Evolutionary conservation across 768 basidiomycete species (phyloP), one percentile per base, ranked within the genome.

Genomic region (Tremella mesenterica): DNA sequence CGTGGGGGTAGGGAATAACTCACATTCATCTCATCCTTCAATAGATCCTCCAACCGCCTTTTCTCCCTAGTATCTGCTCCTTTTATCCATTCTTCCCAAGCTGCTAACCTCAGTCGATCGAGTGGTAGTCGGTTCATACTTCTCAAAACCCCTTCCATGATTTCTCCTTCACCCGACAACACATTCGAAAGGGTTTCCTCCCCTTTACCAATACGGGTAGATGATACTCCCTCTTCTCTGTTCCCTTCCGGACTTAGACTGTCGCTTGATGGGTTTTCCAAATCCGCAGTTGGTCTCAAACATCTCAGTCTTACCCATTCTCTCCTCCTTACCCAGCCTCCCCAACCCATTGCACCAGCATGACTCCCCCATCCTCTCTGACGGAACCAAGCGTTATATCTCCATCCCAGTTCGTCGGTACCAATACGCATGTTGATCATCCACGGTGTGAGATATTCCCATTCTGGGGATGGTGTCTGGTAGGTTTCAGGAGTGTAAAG

Each of bases 361-460:
- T 65, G 61, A 23, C 52, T 57, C 13, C 51, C 54, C 68, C 68
- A 70, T 13, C 65, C 65, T 45, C 34, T 58, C 23, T 44, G 46
- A 49, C 54, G 61, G 54, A 70, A 70, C 63, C 63, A 65, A 20
- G 60, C 60, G 49, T 70, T 70, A 43, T 70, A 70, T 46, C 61
- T 50, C 68, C 68, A 70, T n/a, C 68, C 68, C 21, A 43, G 39
- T 50, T 70, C 68, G 48, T 70, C 68, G 9, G 68, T 64, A 13
- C 63, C 65, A 12, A 47, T 46, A 2, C 61, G 58, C 68, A 70
- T 70, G 36, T 70, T 70, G 51, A 65, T 57, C 63, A 70, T 64
- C 68, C 68, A 70, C 5, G 65, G 63, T 7, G 65, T 67, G 7
- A 70, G 21, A 53, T 59, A 70, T 48, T 48, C 39, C 68, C 68